Percentiles rank a stretch among this genome's conserved stretches.
Evolutionary conservation across 345 rosid genomes (phyloP).

Genomic region (Acer yangbiense): DNA sequence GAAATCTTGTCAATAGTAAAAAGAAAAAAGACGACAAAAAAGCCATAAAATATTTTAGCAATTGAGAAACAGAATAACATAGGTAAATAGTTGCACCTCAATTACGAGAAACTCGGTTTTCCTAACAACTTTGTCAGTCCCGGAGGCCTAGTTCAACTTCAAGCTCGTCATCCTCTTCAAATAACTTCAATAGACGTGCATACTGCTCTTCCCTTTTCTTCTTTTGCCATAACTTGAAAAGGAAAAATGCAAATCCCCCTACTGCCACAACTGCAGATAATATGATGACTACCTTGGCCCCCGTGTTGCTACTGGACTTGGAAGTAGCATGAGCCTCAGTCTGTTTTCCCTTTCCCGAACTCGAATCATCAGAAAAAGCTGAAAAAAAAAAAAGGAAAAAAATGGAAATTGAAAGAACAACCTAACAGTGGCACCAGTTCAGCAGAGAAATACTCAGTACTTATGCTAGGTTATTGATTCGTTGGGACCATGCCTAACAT

Average conservation of each 20-base stretch:
- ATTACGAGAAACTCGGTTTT: slow-evolving; percentile 23
- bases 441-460: not conserved
- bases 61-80: not conserved
- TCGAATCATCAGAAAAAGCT: slow-evolving; percentile 59
- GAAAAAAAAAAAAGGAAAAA: slow-evolving; percentile 20
- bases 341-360: slow-evolving; percentile 40
- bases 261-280: slow-evolving; percentile 51
- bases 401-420: not conserved
- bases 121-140: slow-evolving; percentile 44
- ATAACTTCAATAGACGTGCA: slow-evolving; percentile 89
- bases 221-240: slow-evolving; percentile 92
- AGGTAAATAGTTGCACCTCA: slow-evolving; percentile 30
- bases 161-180: slow-evolving; percentile 97
- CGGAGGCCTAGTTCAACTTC: slow-evolving; percentile 97
- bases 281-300: slow-evolving; percentile 52
- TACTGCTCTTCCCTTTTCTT: slow-evolving; percentile 97
- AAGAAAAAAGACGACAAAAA: not conserved
- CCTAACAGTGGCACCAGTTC: not conserved
- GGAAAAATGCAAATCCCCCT: slow-evolving; percentile 57
- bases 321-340: slow-evolving; percentile 47
- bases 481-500: not conserved
- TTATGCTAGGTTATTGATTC: not conserved
- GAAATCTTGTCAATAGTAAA: not conserved
- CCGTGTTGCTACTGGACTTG: slow-evolving; percentile 32
- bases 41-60: not conserved